Base-by-base conservation (phyloP, 805 yeast species). In the Kodamaea sagamina region DNA sequence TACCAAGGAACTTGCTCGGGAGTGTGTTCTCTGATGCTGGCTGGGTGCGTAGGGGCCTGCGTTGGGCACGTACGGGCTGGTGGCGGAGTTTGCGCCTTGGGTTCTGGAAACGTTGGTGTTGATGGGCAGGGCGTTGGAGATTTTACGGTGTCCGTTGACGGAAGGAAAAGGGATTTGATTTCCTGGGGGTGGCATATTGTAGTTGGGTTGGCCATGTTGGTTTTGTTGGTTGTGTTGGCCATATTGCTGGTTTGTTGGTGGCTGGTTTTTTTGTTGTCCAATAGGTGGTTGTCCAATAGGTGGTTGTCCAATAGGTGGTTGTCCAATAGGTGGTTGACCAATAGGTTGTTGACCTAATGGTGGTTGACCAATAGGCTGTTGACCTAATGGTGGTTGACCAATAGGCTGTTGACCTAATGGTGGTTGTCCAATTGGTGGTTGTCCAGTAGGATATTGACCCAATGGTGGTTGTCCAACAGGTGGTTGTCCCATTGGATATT, bases 11-110 rank as follows among this genome's bases (percentile, higher is more conserved):
- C 62, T 64, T 2, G 70, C 66, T 45, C 75, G 52, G 5, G 74
- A 68, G 46, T 69, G 74, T 0, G 66, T 57, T 37, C 62, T 60
- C 27, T 55, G 52, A 47, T 63, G 64, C 24, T 49, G 53, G 29
- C 57, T 55, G 4, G 76, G 76, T 6, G 69, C 75, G 44, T 71
- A 71, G 2, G 74, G 76, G 6, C 76, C 76, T 8, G 71, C 58
- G 36, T 62, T 59, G 1, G 76, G 76, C 8, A 71, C 69, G 48
- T 71, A 71, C 2, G 75, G 74, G 43, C 73, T 67, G 15, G 57
- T 43, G 6, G 58, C 49, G 18, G 65, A 50, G 32, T 52, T 49
- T 21, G 53, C 44, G 6, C 59, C 59, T 15, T 50, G 44, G 4
- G 41, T 38, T 39, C 55, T 51, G 8, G 58, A 43, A 6, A 63